A percentile compares a stretch with the other conserved stretches of the same genome.
Evolutionary conservation across 768 basidiomycete genomes (phyloP).

Genomic region (Cyathus striatus): DNA sequence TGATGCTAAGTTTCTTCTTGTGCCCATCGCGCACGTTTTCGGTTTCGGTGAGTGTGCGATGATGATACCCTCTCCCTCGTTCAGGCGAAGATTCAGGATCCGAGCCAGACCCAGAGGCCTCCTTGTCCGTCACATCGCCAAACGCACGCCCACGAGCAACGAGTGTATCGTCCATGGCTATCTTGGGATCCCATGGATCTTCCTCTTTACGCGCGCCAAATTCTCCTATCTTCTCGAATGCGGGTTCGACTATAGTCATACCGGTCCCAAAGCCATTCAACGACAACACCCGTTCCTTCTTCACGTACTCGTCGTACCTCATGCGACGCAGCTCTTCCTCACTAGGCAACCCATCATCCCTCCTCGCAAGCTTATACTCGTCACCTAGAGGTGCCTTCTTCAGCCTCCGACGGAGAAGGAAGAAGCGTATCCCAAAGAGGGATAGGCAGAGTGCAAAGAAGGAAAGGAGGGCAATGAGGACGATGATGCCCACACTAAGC

Average conservation of each 20-base stretch:
- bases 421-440: slow-evolving; percentile 53
- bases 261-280: slow-evolving; percentile 5
- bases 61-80: neutral
- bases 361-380: slow-evolving; percentile 30
- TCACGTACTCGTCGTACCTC: slow-evolving; percentile 33
- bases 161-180: slow-evolving; percentile 15
- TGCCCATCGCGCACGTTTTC: neutral
- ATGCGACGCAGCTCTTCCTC: slow-evolving; percentile 35
- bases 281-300: slow-evolving; percentile 20
- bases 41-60: neutral
- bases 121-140: neutral
- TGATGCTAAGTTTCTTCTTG: neutral
- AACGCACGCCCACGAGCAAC: slow-evolving; percentile 3
- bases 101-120: neutral
- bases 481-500: slow-evolving; percentile 57
- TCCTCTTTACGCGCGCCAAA: slow-evolving; percentile 3
- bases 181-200: neutral
- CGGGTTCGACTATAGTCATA: neutral
- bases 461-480: slow-evolving; percentile 52
- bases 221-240: slow-evolving; percentile 6
- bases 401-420: slow-evolving; percentile 35
- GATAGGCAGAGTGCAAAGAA: slow-evolving; percentile 52
- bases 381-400: slow-evolving; percentile 10
- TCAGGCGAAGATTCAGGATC: neutral
- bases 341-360: slow-evolving; percentile 18